A percentile compares a stretch with the other conserved stretches of the same genome.
These are phyloP conservation scores for Leccinum pachyderme DNA, from an alignment of 1,284 basidiomycete genomes.

Conservation along the genomic window DNA sequence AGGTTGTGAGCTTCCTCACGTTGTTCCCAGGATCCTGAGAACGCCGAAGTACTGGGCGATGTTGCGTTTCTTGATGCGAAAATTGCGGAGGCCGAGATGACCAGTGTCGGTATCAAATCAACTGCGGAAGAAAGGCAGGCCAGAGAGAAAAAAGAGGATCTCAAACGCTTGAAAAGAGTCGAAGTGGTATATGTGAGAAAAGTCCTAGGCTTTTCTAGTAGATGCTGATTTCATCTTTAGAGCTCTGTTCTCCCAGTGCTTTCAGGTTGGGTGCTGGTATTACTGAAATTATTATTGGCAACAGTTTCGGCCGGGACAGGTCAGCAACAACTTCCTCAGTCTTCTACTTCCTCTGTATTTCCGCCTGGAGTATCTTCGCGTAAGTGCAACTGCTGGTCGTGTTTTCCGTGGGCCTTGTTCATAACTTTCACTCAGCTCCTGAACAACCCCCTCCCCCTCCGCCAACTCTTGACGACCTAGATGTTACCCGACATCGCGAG, in stretches of 20 bases:
- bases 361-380: conserved; percentile 70
- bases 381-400: conserved; percentile 38
- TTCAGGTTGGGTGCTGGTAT: conserved; percentile 85
- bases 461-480: conserved; percentile 90
- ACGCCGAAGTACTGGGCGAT: conserved; percentile 62
- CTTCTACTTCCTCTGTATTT: conserved; percentile 61
- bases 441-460: conserved; percentile 67
- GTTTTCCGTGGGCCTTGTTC: conserved; percentile 4
- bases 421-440: conserved; percentile 41
- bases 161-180: conserved; percentile 82
- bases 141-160: conserved; percentile 70
- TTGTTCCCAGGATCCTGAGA: conserved; percentile 52
- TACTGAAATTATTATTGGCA: conserved; percentile 85
- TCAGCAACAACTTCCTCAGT: conserved; percentile 53
- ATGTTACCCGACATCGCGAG: conserved; percentile 93
- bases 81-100: conserved; percentile 64
- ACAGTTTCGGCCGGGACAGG: conserved; percentile 80
- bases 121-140: conserved; percentile 58
- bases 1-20: conserved; percentile 2
- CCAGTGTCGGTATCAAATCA: conserved; percentile 54
- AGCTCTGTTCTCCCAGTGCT: conserved; percentile 78
- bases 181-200: conserved; percentile 85
- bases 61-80: conserved; percentile 68
- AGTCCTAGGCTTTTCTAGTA: neutral
- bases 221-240: conserved; percentile 37